Evolutionary conservation across 2,329 filamentous ascomycete species (phyloP), one percentile per base, ranked within the genome.

Genomic region (Nannizzia gypsea): DNA sequence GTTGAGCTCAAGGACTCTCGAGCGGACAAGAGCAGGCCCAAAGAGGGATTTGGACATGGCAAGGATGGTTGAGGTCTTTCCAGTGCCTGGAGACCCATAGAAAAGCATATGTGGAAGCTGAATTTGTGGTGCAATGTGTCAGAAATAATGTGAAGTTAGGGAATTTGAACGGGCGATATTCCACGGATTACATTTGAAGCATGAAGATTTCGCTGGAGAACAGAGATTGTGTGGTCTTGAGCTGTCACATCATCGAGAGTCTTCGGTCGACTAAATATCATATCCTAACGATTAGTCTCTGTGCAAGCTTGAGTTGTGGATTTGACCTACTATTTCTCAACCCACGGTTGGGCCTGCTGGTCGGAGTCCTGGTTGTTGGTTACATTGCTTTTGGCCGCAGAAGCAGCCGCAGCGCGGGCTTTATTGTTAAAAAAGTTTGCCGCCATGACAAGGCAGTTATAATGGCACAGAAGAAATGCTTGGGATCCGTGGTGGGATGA

Each of bases 61-160:
- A 64, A 99, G 88, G 67, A 99, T 90, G 0, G 95, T 99, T 1
- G 90, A 96, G 0, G 93, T 99, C 78, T 99, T 99, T 67, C 93
- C 93, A 0, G 93, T 99, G 46, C 93, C 93, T 0, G 93, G 95
- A 0, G 95, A 93, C 3, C 93, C 93, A 72, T 99, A 99, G 80
- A 97, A 97, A 68, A 99, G 88, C 90, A 99, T 96, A 75, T 99
- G 95, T 2, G 93, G 93, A 42, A 99, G 87, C 84, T 89, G 64
- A 28, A 36, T 13, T n/a, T 28, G 38, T 6, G 50, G n/a, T 63
- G 68, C 62, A 69, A 63, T 60, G 56, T 50, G 57, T 62, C 5
- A 28, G 58, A 44, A 55, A 20, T 22, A 56, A 26, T 56, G 26
- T 13, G 20, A 17, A 36, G 13, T 36, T 11, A 22, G 31, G 26